These are phyloP conservation scores for Trebouxiophyceae sp. DNA, from an alignment of 163 green algal genomes.

Conservation along the genomic window DNA sequence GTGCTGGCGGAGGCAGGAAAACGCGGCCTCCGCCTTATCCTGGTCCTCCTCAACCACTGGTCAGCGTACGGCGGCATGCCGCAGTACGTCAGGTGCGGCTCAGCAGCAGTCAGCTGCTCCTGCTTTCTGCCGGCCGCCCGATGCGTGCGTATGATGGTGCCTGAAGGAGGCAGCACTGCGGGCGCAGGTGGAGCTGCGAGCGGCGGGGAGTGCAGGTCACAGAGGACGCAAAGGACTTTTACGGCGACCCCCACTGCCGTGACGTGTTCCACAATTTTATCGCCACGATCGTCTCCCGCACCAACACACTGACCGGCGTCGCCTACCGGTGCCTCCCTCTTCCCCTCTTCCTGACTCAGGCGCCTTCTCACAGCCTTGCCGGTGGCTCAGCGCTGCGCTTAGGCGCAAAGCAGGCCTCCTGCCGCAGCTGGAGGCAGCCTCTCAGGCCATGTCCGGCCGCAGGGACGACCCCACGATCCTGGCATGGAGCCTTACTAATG, in stretches of 20 bases:
- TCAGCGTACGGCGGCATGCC: conserved; percentile 41
- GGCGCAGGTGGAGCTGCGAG: conserved; percentile 22
- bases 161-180: too few species aligned
- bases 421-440: too few species aligned
- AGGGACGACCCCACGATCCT: conserved; percentile 47
- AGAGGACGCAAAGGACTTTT: conserved; percentile 28
- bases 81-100: conserved; percentile 29
- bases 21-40: conserved; percentile 38
- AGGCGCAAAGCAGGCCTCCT: neutral
- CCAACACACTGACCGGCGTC: conserved; percentile 31
- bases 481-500: conserved; percentile 35
- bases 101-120: too few species aligned
- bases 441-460: neutral
- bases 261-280: conserved; percentile 31
- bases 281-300: conserved; percentile 16
- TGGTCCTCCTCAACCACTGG: conserved; percentile 68
- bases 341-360: too few species aligned
- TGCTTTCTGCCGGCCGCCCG: too few species aligned
- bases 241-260: conserved; percentile 32
- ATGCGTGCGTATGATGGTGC: too few species aligned
- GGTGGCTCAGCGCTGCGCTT: neutral
- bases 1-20: conserved; percentile 26
- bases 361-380: neutral
- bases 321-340: conserved; percentile 41
- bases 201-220: neutral